phyloP scores from a whole-genome alignment of 139 green algal genomes.

The Chlorella sp. region DNA sequence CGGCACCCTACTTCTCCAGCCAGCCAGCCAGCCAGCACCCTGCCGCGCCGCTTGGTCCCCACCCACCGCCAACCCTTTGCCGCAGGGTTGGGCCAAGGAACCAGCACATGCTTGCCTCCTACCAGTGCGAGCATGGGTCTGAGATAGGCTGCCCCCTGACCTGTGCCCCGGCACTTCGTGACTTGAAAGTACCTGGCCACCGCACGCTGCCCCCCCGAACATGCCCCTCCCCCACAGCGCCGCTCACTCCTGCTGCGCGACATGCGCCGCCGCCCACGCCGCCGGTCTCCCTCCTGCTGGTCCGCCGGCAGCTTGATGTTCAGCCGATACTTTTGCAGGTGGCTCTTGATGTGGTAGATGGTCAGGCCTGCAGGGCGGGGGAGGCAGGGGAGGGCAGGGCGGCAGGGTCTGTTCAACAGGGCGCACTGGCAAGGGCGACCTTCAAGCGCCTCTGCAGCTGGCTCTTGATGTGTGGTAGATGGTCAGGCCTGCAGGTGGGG shows the following conservation, averaged over 20 bases:
- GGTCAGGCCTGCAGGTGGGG: not conserved
- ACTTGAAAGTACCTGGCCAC: not conserved
- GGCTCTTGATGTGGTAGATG: constrained; percentile 94
- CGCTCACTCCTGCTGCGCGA: constrained; percentile 4
- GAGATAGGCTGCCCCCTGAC: too few relatives aligned
- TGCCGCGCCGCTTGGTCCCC: too few relatives aligned
- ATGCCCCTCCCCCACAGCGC: not conserved
- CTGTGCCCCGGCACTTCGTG: too few relatives aligned
- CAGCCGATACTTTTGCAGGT: constrained; percentile 92
- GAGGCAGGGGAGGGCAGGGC: not conserved
- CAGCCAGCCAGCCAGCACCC: not conserved
- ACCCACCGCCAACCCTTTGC: too few relatives aligned
- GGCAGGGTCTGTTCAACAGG: not conserved
- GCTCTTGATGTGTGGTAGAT: not conserved
- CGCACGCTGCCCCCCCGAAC: too few relatives aligned
- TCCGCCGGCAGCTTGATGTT: constrained; percentile 78
- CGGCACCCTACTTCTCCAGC: too few relatives aligned
- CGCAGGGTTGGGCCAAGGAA: too few relatives aligned
- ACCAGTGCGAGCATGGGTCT: too few relatives aligned
- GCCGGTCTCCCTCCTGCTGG: not conserved
- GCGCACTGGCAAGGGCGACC: not conserved
- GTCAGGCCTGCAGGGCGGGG: constrained; percentile 64
- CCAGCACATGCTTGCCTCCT: too few relatives aligned
- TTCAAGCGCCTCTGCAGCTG: not conserved
- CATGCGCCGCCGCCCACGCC: constrained; percentile 13